A percentile compares a stretch with the other conserved stretches of the same genome.
Evolutionary conservation across 805 yeast species (phyloP).

Genomic region (Vanderwaltozyma yarrowii): DNA sequence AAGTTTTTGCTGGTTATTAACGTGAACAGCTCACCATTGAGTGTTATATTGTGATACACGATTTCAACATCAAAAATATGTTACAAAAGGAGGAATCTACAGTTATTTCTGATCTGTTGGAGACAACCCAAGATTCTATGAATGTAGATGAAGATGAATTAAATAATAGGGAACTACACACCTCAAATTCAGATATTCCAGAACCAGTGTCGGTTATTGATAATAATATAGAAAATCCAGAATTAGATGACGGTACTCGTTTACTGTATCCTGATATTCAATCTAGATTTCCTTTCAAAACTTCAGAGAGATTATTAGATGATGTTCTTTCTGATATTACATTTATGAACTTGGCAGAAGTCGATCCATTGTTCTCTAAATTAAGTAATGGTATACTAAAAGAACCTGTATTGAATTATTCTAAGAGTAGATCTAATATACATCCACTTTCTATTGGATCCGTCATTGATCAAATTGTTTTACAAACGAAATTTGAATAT

Average conservation of each 20-base stretch:
- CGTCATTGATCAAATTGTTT: slow-evolving; percentile 22
- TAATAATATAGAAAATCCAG: neutral
- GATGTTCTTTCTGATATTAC: slow-evolving; percentile 42
- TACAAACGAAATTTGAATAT: slow-evolving; percentile 23
- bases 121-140: too few species aligned
- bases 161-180: too few species aligned
- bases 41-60: too few species aligned
- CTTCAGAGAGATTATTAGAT: slow-evolving; percentile 57
- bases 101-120: too few species aligned
- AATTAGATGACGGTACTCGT: slow-evolving; percentile 20
- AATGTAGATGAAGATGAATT: too few species aligned
- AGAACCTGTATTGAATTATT: slow-evolving; percentile 23
- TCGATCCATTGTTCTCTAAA: slow-evolving; percentile 5
- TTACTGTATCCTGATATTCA: slow-evolving; percentile 17
- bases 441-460: slow-evolving; percentile 18
- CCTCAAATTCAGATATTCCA: too few species aligned
- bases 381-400: slow-evolving; percentile 21
- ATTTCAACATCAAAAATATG: too few species aligned
- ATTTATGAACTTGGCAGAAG: slow-evolving; percentile 12
- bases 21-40: too few species aligned
- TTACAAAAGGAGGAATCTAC: too few species aligned
- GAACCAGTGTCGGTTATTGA: neutral
- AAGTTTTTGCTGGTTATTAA: too few species aligned
- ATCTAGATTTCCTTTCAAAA: slow-evolving; percentile 37
- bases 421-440: slow-evolving; percentile 16